Base-by-base conservation (phyloP, 495 filamentous ascomycete genomes). In the Talaromyces thailandensis region DNA sequence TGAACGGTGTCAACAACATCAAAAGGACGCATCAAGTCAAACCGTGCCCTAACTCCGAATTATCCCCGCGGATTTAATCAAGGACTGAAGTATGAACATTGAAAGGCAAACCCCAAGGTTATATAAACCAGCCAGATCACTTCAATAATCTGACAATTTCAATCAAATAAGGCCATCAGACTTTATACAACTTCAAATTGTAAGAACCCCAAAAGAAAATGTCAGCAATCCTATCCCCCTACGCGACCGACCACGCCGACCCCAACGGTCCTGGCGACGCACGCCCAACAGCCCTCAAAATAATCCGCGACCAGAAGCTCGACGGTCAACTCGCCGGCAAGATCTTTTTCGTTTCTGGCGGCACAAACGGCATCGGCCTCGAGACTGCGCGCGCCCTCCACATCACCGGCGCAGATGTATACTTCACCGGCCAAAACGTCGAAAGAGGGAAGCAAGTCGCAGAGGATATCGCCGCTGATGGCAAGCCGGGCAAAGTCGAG, bases 331-430 rank as follows among this genome's bases (percentile, higher is more conserved):
- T 61, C 4, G 0, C 40, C 1, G 74, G 74, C 24, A 88, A 89
- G 71, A 82, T 81, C 21, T 78, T 89, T 64, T 79, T 92, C 51
- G 79, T 92, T 29, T 91, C 88, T 4, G 90, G 90, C 16, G 81
- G 84, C 16, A 87, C 85, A 61, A 82, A 84, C 14, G 82, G 81
- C 8, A 76, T 84, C 6, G 81, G 81, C 2, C 67, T 79, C 45
- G 75, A 81, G 60, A 84, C 82, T 4, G 80, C 78, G 3, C 71
- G 67, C 18, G 80, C 79, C 0, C 61, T 86, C 24, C 70, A 71
- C 12, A 68, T 68, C 9, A 76, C 81, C 0, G 82, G 80, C 18
- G 78, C 80, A 8, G 77, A 70, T 23, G 65, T 84, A 45, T 79
- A 76, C 67, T 66, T 71, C 18, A 78, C 82, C 0, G 81, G 75